Evolutionary conservation across 345 rosid genomes (phyloP), one percentile per base, ranked within the genome.

Genomic region (Gossypium bickii): DNA sequence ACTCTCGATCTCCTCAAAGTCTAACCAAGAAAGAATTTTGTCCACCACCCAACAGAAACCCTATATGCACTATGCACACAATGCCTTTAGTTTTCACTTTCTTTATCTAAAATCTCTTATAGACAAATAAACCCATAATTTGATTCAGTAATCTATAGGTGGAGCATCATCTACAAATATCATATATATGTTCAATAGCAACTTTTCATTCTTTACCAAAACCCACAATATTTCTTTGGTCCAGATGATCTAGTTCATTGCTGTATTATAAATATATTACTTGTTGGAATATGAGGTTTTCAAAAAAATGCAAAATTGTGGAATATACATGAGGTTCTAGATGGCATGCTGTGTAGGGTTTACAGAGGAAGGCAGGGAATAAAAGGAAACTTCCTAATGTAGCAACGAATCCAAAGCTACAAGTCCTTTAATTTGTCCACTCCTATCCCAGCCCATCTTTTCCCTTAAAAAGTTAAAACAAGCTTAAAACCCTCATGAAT

Each of bases 81-180:
- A 34, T 34, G 38, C 0, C 52, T 48, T 48, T 48, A 12, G 7
- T 0, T 11, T 12, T 48, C 16, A 48, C 3, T 48, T 48, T 48
- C 52, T 48, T 11, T 12, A 48, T 48, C 15, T 48, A 1, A 13
- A 20, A 64, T 8, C 12, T 64, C n/a, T 24, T 64, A 38, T 9
- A 51, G 4, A 87, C 75, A 73, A 84, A 34, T 34, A 71, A 78
- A 81, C 72, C 75, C 88, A 9, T 73, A 81, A 69, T 83, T 87
- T 12, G 78, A 88, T 78, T 91, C 85, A 27, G 84, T 79, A 76
- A 80, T 89, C 58, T 89, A 91, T 75, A 81, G 82, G 22, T 91
- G 94, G 97, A 85, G 71, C 78, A 76, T 90, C 78, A 10, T 10
- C 52, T 48, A 48, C 38, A 29, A 29, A 29, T 29, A 3, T 29